These are phyloP conservation scores for Piper betle DNA, from an alignment of 164 flowering plant species.

Conservation along the genomic window DNA sequence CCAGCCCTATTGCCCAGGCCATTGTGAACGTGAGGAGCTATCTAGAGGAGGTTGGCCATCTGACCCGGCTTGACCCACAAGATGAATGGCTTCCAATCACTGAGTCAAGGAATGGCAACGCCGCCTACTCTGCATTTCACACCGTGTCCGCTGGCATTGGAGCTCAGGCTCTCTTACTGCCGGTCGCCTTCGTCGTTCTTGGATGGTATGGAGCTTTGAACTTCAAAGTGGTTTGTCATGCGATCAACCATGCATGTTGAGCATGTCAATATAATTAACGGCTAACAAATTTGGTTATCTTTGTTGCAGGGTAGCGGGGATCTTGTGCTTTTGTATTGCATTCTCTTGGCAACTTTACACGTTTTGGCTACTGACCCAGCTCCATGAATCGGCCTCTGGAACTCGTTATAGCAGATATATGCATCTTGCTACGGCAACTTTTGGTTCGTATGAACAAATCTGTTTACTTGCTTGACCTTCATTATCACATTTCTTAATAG, in stretches of 20 bases:
- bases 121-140: conserved; percentile 52
- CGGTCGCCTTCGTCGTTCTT: conserved; percentile 54
- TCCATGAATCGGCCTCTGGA: conserved; percentile 43
- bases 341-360: conserved; percentile 70
- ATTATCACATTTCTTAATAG: not conserved
- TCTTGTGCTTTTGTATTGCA: conserved; percentile 28
- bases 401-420: conserved; percentile 50
- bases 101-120: conserved; percentile 65
- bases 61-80: conserved; percentile 39
- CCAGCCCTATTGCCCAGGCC: conserved; percentile 43
- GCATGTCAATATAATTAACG: not conserved
- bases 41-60: conserved; percentile 34
- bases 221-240: not conserved
- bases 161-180: conserved; percentile 58
- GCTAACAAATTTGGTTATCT: not conserved
- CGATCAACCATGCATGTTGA: not conserved
- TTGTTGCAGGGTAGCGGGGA: conserved; percentile 57
- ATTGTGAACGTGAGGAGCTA: conserved; percentile 21
- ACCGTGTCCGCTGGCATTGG: conserved; percentile 60
- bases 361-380: conserved; percentile 33
- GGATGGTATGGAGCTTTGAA: conserved; percentile 45
- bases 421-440: conserved; percentile 37
- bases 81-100: conserved; percentile 80
- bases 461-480: too few species aligned
- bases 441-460: conserved; percentile 26